Base-by-base conservation (phyloP, 805 yeast species). In the Candida pseudofarinosa region DNA sequence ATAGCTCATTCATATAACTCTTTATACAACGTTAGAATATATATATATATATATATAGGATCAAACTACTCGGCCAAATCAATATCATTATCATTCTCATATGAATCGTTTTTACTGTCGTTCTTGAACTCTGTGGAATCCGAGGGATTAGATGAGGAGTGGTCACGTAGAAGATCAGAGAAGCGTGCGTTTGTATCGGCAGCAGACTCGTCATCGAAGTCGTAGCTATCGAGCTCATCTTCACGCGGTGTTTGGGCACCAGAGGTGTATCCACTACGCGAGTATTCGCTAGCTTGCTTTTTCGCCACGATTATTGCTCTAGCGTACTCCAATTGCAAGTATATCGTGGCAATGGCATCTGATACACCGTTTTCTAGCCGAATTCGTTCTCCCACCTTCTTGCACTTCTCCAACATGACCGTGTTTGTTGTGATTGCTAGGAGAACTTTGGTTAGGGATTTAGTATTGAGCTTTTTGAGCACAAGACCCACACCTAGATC, bases 61-160 rank as follows among this genome's bases (percentile, higher is more conserved):
- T n/a, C n/a, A n/a, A n/a, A n/a, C n/a, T n/a, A n/a, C n/a, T n/a
- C n/a, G n/a, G 28, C 28, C 10, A 23, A 23, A 23, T 23, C 28
- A 10, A 23, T 19, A 13, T 35, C 39, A 16, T 40, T 28, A 12
- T 28, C 44, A 18, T 30, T 4, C 4, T 40, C 34, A 19, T 35
- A 34, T 10, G 7, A 14, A 4, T 37, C 17, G 19, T 32, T 37
- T 16, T 34, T 19, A 39, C 16, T 39, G 15, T 20, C 17, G 23
- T 26, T 39, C 5, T 33, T 38, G n/a, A n/a, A n/a, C n/a, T n/a
- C n/a, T n/a, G n/a, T n/a, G 37, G 16, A 16, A 1, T 77, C 83
- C 8, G 96, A 88, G 42, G 88, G 85, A 0, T 64, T 93, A 33
- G 99, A 93, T 61, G 75, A 76, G n/a, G 99, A 93, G 60, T 93